Percentiles rank a stretch among this genome's conserved stretches.
Evolutionary conservation across 2,329 filamentous ascomycete species (phyloP).

Genomic region (Fusarium nematophilum): DNA sequence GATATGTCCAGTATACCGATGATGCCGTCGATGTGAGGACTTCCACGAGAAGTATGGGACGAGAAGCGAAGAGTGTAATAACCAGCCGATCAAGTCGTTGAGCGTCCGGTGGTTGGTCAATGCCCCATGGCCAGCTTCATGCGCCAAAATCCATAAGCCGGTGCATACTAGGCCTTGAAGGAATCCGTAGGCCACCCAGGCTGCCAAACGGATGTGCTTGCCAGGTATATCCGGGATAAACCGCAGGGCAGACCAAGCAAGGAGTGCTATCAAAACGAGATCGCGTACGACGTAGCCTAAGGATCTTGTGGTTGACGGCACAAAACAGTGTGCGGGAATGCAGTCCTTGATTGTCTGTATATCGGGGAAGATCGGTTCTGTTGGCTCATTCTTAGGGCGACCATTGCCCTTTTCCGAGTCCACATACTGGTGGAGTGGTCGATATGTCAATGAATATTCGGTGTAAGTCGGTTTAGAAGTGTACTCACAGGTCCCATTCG

Average conservation of each 20-base stretch:
- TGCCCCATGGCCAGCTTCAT: conserved; percentile 78
- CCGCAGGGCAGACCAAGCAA: conserved; percentile 63
- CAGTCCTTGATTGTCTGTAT: conserved; percentile 52
- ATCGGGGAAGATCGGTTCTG: too few species aligned
- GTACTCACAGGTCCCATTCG: too few species aligned
- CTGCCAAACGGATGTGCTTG: conserved; percentile 54
- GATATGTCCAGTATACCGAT: conserved; percentile 75
- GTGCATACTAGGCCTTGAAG: conserved; percentile 74
- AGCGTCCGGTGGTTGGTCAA: conserved; percentile 68
- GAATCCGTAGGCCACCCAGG: conserved; percentile 71
- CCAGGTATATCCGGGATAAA: conserved; percentile 65
- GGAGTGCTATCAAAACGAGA: conserved; percentile 58
- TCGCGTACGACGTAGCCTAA: conserved; percentile 68
- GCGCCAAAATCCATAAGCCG: conserved; percentile 76
- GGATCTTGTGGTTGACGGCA: conserved; percentile 63
- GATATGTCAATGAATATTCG: too few species aligned
- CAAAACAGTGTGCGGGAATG: conserved; percentile 72
- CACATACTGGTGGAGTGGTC: too few species aligned
- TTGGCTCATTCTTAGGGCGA: too few species aligned
- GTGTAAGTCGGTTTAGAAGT: too few species aligned
- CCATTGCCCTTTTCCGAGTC: too few species aligned
- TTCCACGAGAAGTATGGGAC: conserved; percentile 82
- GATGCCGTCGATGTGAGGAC: conserved; percentile 76
- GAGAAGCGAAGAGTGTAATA: conserved; percentile 72
- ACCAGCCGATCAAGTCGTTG: conserved; percentile 72